Conservation (phyloP, 345 rosid species). For the Durio zibethinus region DNA sequence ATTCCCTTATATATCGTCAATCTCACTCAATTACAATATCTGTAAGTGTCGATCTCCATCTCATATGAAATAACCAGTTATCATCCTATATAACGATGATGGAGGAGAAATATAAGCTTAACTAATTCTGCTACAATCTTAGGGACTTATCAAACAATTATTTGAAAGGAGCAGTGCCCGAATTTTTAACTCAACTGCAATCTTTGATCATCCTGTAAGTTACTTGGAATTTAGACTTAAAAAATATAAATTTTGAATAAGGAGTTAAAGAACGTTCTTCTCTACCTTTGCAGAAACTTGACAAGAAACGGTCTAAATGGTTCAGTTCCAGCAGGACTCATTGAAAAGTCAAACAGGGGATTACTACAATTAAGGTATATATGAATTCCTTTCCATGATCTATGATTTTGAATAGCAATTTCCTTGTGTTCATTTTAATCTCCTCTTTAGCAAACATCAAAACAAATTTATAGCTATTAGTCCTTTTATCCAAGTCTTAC, state of each 20-base stretch:
- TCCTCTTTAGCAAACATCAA: neutral
- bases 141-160: slow-evolving; percentile 51
- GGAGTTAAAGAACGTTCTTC: neutral
- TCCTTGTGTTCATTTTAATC: neutral
- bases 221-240: neutral
- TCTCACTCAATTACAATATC: slow-evolving; percentile 26
- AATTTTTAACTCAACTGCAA: slow-evolving; percentile 33
- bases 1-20: slow-evolving; percentile 26
- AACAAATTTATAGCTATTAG: neutral
- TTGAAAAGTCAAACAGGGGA: slow-evolving; percentile 26
- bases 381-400: neutral
- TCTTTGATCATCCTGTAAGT: slow-evolving; percentile 43
- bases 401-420: neutral
- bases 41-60: slow-evolving; percentile 38
- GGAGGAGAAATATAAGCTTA: neutral
- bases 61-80: neutral
- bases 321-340: slow-evolving; percentile 32
- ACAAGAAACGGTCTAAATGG: slow-evolving; percentile 41
- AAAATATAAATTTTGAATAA: neutral
- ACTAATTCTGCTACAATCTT: neutral
- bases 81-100: neutral
- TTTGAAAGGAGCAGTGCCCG: slow-evolving; percentile 40
- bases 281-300: slow-evolving; percentile 35
- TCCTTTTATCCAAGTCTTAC: neutral
- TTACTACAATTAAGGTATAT: neutral